These are phyloP conservation scores for Phytophthora podocarpi DNA, from an alignment of 352 stramenopile species.

Conservation along the genomic window DNA sequence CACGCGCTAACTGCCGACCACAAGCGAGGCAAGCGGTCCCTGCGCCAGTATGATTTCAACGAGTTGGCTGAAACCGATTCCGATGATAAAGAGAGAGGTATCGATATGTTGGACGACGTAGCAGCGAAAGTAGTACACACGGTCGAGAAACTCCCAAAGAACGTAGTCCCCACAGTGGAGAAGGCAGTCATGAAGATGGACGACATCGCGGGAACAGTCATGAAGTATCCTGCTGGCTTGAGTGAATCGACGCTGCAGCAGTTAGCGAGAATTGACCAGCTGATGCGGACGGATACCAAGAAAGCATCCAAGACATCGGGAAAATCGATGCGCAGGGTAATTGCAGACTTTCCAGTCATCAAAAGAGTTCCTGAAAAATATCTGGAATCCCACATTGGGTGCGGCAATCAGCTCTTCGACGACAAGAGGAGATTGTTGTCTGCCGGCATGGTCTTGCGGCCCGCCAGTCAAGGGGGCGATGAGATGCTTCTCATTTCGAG, in stretches of 20 bases:
- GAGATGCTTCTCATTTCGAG: constrained; percentile 27
- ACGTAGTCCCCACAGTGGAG: too few species aligned
- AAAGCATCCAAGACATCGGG: not conserved
- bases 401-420: too few species aligned
- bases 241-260: not conserved
- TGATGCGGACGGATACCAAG: not conserved
- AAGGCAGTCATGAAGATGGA: too few species aligned
- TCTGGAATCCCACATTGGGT: not conserved
- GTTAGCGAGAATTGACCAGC: not conserved
- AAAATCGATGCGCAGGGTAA: constrained; percentile 2
- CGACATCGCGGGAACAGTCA: not conserved
- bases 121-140: not conserved
- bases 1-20: too few species aligned
- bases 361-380: not conserved
- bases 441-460: too few species aligned
- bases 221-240: not conserved
- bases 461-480: too few species aligned
- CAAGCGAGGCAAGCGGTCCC: not conserved
- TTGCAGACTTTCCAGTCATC: not conserved
- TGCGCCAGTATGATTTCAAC: not conserved
- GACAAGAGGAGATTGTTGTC: too few species aligned
- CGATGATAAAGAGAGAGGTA: too few species aligned
- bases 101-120: not conserved
- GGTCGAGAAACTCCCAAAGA: not conserved
- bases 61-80: too few species aligned